Evolutionary conservation across 2,329 filamentous ascomycete genomes (phyloP), one percentile per base, ranked within the genome.

Genomic region (Talaromyces sp.): DNA sequence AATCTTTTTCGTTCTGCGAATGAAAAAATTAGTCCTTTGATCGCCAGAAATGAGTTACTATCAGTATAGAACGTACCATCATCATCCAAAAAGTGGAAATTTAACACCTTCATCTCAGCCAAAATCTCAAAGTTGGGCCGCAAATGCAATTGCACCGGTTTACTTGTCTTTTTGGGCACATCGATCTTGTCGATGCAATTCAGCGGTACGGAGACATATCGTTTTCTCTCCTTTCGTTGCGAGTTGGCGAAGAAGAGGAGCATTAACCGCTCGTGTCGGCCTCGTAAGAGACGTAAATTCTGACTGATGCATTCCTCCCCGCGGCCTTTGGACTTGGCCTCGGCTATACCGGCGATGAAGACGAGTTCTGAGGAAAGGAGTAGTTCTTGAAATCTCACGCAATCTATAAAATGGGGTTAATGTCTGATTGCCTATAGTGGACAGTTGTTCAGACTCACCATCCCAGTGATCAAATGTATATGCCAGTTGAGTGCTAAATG

Each of bases 231-330:
- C 31, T 66, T 70, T 8, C 74, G 70, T 43, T 76, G 73, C 0
- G 74, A 76, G 62, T 77, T 77, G 5, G 74, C 72, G 60, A 77
- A 76, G 55, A 71, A 75, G 2, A 76, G 36, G 51, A 76, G 67
- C 1, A 71, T 68, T 13, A 69, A 66, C 56, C 66, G 69, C 35
- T 71, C 71, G 22, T 71, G 74, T 1, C 63, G 60, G 1, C 69
- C 70, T 1, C 70, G 71, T 2, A 76, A 64, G 8, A 76, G 68
- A 4, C 74, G 72, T 15, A 77, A 59, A 57, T 77, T 77, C 62
- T 77, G 74, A 52, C 73, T 76, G 64, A 77, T 76, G 55, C 73
- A 75, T 66, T 77, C 74, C 58, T 77, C 74, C 0, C 74, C 74
- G 7, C 74, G 72, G 8, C 74, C 74, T 60, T 75, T 77, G 43